phyloP scores from a whole-genome alignment of 805 yeast species.

The Kodamaea leandrae region DNA sequence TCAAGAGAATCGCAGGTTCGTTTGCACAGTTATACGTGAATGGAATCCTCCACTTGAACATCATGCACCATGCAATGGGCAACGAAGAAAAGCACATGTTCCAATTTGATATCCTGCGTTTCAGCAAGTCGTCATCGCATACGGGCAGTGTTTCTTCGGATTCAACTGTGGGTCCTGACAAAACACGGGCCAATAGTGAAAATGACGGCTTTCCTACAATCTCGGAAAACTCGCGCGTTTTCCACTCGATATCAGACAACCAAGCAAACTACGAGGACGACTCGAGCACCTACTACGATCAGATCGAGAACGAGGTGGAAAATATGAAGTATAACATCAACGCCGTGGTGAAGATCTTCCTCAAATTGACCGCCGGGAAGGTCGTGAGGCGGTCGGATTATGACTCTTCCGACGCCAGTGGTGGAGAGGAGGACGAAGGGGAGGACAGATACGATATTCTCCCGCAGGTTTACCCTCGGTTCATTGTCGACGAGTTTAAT shows the following conservation, averaged over 20 bases:
- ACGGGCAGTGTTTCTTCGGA: too few relatives aligned
- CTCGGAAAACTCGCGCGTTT: too few relatives aligned
- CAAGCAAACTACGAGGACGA: slow-evolving; percentile 20
- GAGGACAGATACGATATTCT: slow-evolving; percentile 37
- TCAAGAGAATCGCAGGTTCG: slow-evolving; percentile 52
- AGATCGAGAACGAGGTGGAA: slow-evolving; percentile 39
- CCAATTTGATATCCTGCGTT: slow-evolving; percentile 24
- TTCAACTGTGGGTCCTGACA: too few relatives aligned
- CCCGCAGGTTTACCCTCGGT: slow-evolving; percentile 71
- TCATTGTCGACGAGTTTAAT: slow-evolving; percentile 60
- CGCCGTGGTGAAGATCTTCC: slow-evolving; percentile 28
- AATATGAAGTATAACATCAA: slow-evolving; percentile 32
- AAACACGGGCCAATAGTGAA: too few relatives aligned
- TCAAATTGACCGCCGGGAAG: slow-evolving; percentile 33
- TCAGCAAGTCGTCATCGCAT: too few relatives aligned
- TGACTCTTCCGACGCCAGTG: slow-evolving; percentile 37
- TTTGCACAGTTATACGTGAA: slow-evolving; percentile 64
- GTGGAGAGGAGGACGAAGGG: slow-evolving; percentile 24
- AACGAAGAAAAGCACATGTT: slow-evolving; percentile 27
- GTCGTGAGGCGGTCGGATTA: slow-evolving; percentile 32
- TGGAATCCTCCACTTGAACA: slow-evolving; percentile 57
- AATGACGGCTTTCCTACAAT: too few relatives aligned
- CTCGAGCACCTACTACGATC: slow-evolving; percentile 19
- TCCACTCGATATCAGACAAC: too few relatives aligned
- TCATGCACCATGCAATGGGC: slow-evolving; percentile 32